Evolutionary conservation across 2,329 filamentous ascomycete species (phyloP).

Genomic region (Emmonsiellopsis sp.): DNA sequence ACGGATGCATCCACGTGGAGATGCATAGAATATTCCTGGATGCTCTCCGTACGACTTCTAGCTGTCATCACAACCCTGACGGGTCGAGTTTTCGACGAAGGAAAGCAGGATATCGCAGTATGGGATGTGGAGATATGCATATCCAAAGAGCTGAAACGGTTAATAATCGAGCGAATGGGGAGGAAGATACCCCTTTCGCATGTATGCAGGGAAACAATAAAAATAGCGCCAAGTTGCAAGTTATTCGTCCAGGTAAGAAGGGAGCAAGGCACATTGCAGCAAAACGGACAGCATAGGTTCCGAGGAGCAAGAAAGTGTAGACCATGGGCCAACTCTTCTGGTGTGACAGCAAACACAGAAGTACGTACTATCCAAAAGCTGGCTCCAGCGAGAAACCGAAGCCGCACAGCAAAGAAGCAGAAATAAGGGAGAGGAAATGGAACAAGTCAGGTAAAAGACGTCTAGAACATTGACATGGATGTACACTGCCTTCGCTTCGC

Average conservation of each 20-base stretch:
- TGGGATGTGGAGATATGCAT: too few relatives aligned
- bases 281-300: background rate
- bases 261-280: background rate
- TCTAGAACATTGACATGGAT: background rate
- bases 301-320: background rate
- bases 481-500: background rate
- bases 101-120: too few relatives aligned
- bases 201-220: background rate
- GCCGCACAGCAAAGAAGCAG: background rate
- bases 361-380: background rate
- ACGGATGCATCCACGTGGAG: background rate
- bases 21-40: background rate
- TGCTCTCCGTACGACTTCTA: background rate
- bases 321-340: background rate
- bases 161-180: too few relatives aligned
- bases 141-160: too few relatives aligned
- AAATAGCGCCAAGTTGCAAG: background rate
- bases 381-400: background rate
- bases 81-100: too few relatives aligned
- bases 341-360: conserved; percentile 1
- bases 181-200: background rate
- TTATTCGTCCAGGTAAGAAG: background rate
- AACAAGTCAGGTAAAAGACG: background rate
- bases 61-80: too few relatives aligned
- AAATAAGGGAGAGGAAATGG: background rate